Evolutionary conservation across 495 filamentous ascomycete genomes (phyloP), one percentile per base, ranked within the genome.

Genomic region (Friedmanniomyces endolithicus): DNA sequence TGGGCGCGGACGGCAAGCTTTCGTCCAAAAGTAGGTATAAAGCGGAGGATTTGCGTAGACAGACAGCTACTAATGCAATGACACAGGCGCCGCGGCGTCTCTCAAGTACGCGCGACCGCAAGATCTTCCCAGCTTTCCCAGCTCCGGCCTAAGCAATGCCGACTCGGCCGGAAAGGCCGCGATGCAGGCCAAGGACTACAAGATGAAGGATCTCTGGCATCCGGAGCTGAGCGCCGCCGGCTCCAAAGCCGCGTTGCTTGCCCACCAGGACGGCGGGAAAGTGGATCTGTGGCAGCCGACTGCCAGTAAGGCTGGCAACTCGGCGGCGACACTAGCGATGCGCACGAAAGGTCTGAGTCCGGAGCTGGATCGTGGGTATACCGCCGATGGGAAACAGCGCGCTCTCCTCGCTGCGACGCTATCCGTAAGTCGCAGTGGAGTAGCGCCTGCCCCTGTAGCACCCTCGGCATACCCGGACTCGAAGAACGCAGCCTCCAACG

Each of bases 391-490:
- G n/a, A 73, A 71, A 0, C 76, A 75, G 51, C 78, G 76, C 43
- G 86, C 88, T 22, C 69, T 86, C 51, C 64, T 74, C 45, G 88
- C 88, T 25, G 87, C 87, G 7, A 83, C 81, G 17, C 86, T 81
- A 22, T 86, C 88, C 7, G 80, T 87, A 70, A 72, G 78, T 23
- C 43, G 52, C 27, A 65, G 65, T 7, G 79, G 78, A 12, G 89
- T 87, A 4, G 74, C 75, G 11, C 86, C 86, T 0, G 62, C 61
- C 54, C 61, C 70, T 23, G 68, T 57, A 37, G 69, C 68, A 27
- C 68, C 69, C 25, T 11, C 45, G 9, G 33, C 20, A 17, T 83
- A 75, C 57, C 77, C 81, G 1, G 83, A 84, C 59, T 70, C 78
- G 48, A 68, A 70, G 7, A 82, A 80, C 59, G 73, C 84, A 6